Evolutionary conservation across 148 eudicot genomes (phyloP).

Genomic region (Nepenthes gracilis): DNA sequence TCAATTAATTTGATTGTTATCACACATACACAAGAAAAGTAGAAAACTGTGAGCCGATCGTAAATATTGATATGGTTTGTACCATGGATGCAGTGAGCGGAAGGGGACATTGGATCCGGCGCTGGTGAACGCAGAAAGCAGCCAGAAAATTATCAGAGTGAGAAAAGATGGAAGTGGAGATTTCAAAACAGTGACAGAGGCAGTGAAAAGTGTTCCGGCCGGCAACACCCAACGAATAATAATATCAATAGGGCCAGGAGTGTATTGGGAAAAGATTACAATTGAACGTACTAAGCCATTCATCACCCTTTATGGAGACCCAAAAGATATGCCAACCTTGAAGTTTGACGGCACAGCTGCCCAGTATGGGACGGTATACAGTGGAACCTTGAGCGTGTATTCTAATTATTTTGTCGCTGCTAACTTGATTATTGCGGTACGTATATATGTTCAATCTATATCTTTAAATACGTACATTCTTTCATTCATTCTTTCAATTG

Average conservation of each 20-base stretch:
- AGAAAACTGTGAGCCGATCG: no score
- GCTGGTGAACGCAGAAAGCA: slow-evolving; percentile 34
- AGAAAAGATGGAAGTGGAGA: slow-evolving; percentile 18
- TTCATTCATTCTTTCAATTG: no score
- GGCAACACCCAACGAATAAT: slow-evolving; percentile 37
- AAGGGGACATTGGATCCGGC: slow-evolving; percentile 25
- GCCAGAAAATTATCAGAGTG: slow-evolving; percentile 24
- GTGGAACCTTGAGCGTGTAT: slow-evolving; percentile 50
- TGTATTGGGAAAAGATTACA: slow-evolving; percentile 44
- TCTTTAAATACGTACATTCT: no score
- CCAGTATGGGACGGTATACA: slow-evolving; percentile 41
- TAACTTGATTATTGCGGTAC: slow-evolving; percentile 42
- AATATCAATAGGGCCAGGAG: slow-evolving; percentile 43
- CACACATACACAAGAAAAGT: no score
- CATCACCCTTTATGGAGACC: slow-evolving; percentile 46
- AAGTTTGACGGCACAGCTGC: slow-evolving; percentile 38
- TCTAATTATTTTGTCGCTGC: slow-evolving; percentile 45
- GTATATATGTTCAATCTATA: background rate
- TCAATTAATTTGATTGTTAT: no score
- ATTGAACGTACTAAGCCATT: slow-evolving; percentile 34
- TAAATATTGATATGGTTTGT: no score
- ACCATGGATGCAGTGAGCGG: slow-evolving; percentile 4
- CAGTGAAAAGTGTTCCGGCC: slow-evolving; percentile 34
- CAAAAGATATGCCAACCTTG: slow-evolving; percentile 29
- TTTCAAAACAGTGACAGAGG: slow-evolving; percentile 46